A percentile compares a stretch with the other conserved stretches of the same genome.
Conservation (phyloP, 2,329 filamentous ascomycete species). For the Aschersonia sp. region DNA sequence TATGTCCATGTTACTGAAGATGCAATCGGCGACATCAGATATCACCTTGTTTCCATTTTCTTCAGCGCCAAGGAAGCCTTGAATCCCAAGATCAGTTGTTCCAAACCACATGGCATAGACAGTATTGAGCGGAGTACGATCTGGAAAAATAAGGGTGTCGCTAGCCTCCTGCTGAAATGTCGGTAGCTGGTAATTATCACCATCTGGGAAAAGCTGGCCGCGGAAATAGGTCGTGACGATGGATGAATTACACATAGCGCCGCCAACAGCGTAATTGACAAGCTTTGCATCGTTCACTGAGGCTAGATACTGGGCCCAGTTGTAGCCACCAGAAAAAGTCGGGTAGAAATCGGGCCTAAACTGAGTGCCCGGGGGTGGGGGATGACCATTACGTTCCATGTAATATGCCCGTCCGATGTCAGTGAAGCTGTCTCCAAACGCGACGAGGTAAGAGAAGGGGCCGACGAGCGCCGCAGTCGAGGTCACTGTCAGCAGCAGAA, state of each 20-base stretch:
- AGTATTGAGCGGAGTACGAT: not conserved
- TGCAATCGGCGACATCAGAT: not conserved
- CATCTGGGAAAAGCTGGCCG: not conserved
- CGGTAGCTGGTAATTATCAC: not conserved
- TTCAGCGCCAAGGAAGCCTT: not conserved
- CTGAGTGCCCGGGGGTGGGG: not conserved
- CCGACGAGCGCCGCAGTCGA: not conserved
- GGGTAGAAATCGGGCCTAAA: not conserved
- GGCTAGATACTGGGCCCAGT: not conserved
- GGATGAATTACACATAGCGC: not conserved
- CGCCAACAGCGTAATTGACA: not conserved
- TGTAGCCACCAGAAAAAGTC: not conserved
- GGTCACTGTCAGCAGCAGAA: no score
- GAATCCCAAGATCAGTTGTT: not conserved
- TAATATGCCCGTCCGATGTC: not conserved
- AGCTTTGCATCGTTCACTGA: not conserved
- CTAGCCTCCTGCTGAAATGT: not conserved
- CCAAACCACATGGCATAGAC: not conserved
- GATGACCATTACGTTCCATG: not conserved
- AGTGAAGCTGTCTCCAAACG: not conserved
- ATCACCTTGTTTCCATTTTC: not conserved
- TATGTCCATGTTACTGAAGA: not conserved
- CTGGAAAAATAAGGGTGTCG: not conserved
- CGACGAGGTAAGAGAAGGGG: not conserved
- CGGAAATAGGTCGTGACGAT: not conserved